Percentiles rank a stretch among this genome's conserved stretches.
These are phyloP conservation scores for Boletus reticulatus DNA, from an alignment of 768 basidiomycete genomes.

Conservation along the genomic window DNA sequence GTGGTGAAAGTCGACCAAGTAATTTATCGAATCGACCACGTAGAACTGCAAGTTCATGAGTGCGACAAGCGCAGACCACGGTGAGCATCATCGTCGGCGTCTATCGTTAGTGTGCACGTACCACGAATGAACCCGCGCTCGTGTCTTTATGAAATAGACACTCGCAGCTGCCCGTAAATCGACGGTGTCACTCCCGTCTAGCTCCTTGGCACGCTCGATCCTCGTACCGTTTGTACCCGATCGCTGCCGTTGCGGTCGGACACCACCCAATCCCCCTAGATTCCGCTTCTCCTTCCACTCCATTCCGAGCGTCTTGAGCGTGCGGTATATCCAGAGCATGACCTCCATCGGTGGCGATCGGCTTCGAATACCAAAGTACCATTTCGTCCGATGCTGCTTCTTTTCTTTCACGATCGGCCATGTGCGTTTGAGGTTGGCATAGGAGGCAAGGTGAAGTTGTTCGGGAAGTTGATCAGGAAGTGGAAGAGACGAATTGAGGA, in stretches of 20 bases:
- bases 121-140: conserved; percentile 91
- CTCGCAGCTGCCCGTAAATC: conserved; percentile 69
- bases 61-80: background rate
- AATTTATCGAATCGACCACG: conserved; percentile 93
- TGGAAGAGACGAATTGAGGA: conserved; percentile 87
- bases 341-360: conserved; percentile 97
- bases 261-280: conserved; percentile 67
- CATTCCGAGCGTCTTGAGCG: conserved; percentile 87
- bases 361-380: conserved; percentile 98
- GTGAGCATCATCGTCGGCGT: background rate
- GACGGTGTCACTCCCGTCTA: conserved; percentile 57
- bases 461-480: conserved; percentile 62
- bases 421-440: conserved; percentile 48
- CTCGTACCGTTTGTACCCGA: conserved; percentile 36
- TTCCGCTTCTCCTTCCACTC: conserved; percentile 95
- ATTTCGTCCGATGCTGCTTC: conserved; percentile 80
- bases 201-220: conserved; percentile 61
- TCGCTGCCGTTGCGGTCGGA: conserved; percentile 32
- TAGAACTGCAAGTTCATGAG: conserved; percentile 98
- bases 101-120: conserved; percentile 38
- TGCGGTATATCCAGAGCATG: conserved; percentile 97
- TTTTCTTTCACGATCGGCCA: conserved; percentile 52
- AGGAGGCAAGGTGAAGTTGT: conserved; percentile 70
- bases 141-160: conserved; percentile 92
- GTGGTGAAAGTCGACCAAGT: conserved; percentile 97